A percentile compares a stretch with the other conserved stretches of the same genome.
phyloP scores from a whole-genome alignment of 2,329 filamentous ascomycete genomes.

The Nannizziopsis arthrosporioides region DNA sequence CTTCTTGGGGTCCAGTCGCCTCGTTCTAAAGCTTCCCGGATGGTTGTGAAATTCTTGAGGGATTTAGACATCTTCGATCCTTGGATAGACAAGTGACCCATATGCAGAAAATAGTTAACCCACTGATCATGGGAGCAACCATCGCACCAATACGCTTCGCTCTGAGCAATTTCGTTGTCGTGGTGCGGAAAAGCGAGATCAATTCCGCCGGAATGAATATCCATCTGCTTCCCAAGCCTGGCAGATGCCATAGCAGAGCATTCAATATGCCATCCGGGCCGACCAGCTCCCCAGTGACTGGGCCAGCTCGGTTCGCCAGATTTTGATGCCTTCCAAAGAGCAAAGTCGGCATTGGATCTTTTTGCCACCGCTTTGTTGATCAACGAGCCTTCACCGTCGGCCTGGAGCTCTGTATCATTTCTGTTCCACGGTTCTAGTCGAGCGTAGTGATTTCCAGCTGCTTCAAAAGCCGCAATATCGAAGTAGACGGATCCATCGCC shows the following conservation, averaged over 20 bases:
- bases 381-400: conserved; percentile 80
- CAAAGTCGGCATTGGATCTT: conserved; percentile 70
- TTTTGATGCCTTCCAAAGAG: conserved; percentile 86
- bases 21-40: conserved; percentile 62
- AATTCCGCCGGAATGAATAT: conserved; percentile 86
- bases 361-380: conserved; percentile 52
- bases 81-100: conserved; percentile 80
- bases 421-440: conserved; percentile 73
- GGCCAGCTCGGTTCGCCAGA: conserved; percentile 84
- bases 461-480: conserved; percentile 77
- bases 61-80: conserved; percentile 95
- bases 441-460: conserved; percentile 72
- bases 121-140: conserved; percentile 49
- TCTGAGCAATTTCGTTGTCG: conserved; percentile 85
- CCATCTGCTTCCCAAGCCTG: conserved; percentile 71
- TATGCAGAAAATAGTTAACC: conserved; percentile 94
- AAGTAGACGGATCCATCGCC: conserved; percentile 84
- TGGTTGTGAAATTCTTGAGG: conserved; percentile 91
- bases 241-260: conserved; percentile 93
- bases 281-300: conserved; percentile 73
- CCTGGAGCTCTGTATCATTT: conserved; percentile 69
- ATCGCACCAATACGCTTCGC: conserved; percentile 64
- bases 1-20: conserved; percentile 65
- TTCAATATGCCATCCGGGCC: conserved; percentile 95
- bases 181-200: conserved; percentile 87